Percentiles rank a stretch among this genome's conserved stretches.
These are phyloP conservation scores for Auricularia auricula-judae DNA, from an alignment of 768 basidiomycete species.

Conservation along the genomic window DNA sequence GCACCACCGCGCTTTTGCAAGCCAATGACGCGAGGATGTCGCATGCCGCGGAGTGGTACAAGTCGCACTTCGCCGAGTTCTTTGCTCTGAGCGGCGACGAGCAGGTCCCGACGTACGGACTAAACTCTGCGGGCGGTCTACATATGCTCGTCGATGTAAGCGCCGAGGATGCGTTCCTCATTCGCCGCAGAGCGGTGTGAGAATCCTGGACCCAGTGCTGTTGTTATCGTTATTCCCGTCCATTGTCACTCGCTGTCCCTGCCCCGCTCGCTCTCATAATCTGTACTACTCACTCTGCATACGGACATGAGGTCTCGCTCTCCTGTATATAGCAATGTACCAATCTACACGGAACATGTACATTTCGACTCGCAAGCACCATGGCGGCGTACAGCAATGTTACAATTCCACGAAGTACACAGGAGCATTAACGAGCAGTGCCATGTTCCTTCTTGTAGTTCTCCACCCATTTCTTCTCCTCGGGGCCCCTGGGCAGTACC, in stretches of 20 bases:
- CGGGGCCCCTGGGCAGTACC: constrained; percentile 63
- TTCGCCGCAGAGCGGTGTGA: not conserved
- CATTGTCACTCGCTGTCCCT: too few species aligned
- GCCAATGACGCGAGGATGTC: not conserved
- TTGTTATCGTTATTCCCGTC: not conserved
- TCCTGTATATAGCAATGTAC: too few species aligned
- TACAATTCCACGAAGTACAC: too few species aligned
- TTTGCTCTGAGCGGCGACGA: not conserved
- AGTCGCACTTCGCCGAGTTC: not conserved
- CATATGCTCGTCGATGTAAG: not conserved
- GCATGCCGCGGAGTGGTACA: not conserved
- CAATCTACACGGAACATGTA: too few species aligned
- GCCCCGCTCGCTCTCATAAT: too few species aligned
- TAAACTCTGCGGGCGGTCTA: not conserved
- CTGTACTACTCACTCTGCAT: too few species aligned
- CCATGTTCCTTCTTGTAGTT: constrained; percentile 50
- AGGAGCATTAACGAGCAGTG: too few species aligned
- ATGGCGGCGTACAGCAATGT: too few species aligned
- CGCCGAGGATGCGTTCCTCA: not conserved
- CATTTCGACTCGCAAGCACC: too few species aligned
- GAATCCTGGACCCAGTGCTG: not conserved
- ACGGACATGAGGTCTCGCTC: too few species aligned
- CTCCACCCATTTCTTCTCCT: constrained; percentile 77
- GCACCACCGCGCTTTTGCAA: not conserved
- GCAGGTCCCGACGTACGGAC: not conserved